phyloP scores from a whole-genome alignment of 2,329 filamentous ascomycete species.

The Escovopsis sp. region DNA sequence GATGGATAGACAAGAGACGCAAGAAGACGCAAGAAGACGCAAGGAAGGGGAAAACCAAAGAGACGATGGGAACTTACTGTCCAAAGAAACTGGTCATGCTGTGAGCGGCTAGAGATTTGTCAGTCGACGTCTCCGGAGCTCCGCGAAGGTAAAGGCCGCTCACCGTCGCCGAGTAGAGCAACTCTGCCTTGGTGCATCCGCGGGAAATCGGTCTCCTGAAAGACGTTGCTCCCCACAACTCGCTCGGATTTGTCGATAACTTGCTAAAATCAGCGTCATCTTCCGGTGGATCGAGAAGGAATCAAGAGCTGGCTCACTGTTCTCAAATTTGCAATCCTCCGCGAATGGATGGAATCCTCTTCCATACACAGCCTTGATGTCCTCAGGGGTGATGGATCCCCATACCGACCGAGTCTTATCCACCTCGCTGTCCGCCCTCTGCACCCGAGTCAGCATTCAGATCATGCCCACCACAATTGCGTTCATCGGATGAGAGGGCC shows the following conservation, averaged over 20 bases:
- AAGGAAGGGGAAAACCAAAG: not conserved
- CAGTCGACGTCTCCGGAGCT: not conserved
- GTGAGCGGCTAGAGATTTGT: slow-evolving; percentile 7
- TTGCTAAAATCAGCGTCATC: slow-evolving; percentile 1
- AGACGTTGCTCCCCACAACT: slow-evolving; percentile 8
- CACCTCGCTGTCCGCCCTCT: slow-evolving; percentile 5
- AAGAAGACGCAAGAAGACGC: not conserved
- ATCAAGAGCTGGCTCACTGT: slow-evolving; percentile 2
- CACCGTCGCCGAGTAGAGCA: slow-evolving; percentile 9
- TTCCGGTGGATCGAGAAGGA: not conserved
- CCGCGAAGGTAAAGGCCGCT: not conserved
- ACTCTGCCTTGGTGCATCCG: slow-evolving; percentile 8
- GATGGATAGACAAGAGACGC: too few species aligned
- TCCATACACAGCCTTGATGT: slow-evolving; percentile 8
- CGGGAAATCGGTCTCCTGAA: slow-evolving; percentile 9
- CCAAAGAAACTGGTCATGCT: slow-evolving; percentile 10
- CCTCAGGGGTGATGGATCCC: slow-evolving; percentile 5
- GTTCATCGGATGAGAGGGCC: not conserved
- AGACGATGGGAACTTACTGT: slow-evolving; percentile 2
- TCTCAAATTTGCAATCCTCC: slow-evolving; percentile 5
- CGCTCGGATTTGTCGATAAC: slow-evolving; percentile 9
- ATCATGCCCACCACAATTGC: too few species aligned
- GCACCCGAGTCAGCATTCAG: not conserved
- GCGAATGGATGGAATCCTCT: slow-evolving; percentile 9
- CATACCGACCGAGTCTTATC: slow-evolving; percentile 8